phyloP scores from a whole-genome alignment of 805 yeast species.

The Suhomyces canberraensis region DNA sequence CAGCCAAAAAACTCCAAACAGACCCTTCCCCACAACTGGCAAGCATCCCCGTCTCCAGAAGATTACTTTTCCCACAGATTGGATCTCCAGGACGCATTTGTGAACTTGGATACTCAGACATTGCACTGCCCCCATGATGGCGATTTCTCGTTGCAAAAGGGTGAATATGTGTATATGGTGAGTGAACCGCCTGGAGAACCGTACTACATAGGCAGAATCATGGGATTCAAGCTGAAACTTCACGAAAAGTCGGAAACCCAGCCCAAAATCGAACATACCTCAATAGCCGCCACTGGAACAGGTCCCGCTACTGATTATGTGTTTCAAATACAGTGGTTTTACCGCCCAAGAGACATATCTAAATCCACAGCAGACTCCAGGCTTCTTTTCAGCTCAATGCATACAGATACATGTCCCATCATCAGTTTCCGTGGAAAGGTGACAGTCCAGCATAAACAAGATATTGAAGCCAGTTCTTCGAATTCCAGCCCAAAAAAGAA shows the following conservation, averaged over 20 bases:
- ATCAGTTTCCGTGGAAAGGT: conserved; percentile 73
- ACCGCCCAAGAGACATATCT: conserved; percentile 81
- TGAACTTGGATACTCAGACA: conserved; percentile 35
- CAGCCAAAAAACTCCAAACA: conserved; percentile 1
- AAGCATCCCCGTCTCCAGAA: conserved; percentile 35
- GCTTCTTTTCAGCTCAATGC: conserved; percentile 77
- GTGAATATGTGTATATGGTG: conserved; percentile 76
- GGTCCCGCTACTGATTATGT: conserved; percentile 30
- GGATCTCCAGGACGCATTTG: conserved; percentile 41
- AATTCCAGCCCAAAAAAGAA: conserved; percentile 3
- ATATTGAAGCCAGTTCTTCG: conserved; percentile 39
- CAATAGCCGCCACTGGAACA: neutral
- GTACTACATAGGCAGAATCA: conserved; percentile 78
- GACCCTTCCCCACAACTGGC: conserved; percentile 48
- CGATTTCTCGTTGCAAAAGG: conserved; percentile 36
- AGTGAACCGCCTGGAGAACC: conserved; percentile 96
- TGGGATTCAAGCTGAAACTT: conserved; percentile 52
- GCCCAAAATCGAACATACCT: neutral
- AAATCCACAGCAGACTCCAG: conserved; percentile 68
- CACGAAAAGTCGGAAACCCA: neutral
- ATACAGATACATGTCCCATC: conserved; percentile 78
- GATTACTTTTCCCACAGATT: conserved; percentile 44
- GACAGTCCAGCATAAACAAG: conserved; percentile 64
- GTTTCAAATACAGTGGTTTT: conserved; percentile 85
- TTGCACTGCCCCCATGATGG: conserved; percentile 33